These are phyloP conservation scores for Ophiostoma montium DNA, from an alignment of 2,329 filamentous ascomycete genomes.

Conservation along the genomic window DNA sequence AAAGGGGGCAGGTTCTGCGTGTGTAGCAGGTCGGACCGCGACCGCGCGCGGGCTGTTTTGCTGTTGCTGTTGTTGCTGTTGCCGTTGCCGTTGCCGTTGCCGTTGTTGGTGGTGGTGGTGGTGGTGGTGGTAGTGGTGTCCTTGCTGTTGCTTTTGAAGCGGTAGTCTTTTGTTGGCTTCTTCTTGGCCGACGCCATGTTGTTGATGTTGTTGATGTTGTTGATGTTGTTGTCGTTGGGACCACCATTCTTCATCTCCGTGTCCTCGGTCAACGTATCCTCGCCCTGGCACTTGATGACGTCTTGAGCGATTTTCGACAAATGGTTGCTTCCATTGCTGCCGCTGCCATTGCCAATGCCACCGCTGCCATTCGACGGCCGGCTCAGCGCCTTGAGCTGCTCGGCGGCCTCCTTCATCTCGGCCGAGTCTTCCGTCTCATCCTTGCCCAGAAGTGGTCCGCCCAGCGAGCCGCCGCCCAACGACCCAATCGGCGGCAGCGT, in stretches of 20 bases:
- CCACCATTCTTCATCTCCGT: constrained; percentile 1
- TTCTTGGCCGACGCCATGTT: constrained; percentile 4
- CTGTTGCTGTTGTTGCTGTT: constrained; percentile 9
- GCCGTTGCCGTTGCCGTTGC: constrained; percentile 4
- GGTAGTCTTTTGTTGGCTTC: constrained; percentile 8
- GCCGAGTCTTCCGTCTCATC: constrained; percentile 47
- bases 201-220: no score
- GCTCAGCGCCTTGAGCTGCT: constrained; percentile 51
- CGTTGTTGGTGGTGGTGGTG: no score
- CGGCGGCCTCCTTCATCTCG: constrained; percentile 55
- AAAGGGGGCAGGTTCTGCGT: constrained; percentile 5
- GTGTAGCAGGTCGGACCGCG: constrained; percentile 3
- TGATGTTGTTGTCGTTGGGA: no score
- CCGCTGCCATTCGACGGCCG: constrained; percentile 32
- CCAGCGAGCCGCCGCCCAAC: not conserved
- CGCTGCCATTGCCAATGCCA: not conserved
- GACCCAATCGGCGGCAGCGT: constrained; percentile 1
- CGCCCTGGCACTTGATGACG: constrained; percentile 9
- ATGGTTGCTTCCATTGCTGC: constrained; percentile 5
- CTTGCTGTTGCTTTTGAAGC: constrained; percentile 6
- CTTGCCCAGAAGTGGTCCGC: constrained; percentile 18
- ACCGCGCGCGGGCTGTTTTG: constrained; percentile 3
- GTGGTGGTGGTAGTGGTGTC: no score
- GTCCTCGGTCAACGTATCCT: constrained; percentile 4
- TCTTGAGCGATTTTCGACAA: constrained; percentile 11